A percentile compares a stretch with the other conserved stretches of the same genome.
phyloP scores from a whole-genome alignment of 805 yeast species.

The Candida hungchunana region DNA sequence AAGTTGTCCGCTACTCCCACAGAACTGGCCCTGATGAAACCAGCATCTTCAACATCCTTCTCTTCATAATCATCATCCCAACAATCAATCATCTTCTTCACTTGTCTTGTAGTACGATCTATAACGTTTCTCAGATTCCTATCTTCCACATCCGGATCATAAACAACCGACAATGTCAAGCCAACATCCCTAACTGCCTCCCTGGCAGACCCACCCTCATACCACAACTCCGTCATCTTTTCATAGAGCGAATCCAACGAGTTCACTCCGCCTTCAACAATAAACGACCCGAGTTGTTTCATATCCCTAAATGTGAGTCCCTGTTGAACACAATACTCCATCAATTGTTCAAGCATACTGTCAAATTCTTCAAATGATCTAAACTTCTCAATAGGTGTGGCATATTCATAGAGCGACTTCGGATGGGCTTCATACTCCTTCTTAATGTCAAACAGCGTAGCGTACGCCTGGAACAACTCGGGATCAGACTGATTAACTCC shows the following conservation, averaged over 20 bases:
- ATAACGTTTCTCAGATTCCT: neutral
- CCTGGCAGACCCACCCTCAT: constrained; percentile 8
- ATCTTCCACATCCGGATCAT: constrained; percentile 11
- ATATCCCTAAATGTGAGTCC: constrained; percentile 16
- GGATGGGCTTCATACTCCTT: constrained; percentile 6
- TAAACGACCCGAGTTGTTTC: neutral
- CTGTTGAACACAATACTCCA: constrained; percentile 26
- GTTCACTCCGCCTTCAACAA: constrained; percentile 3
- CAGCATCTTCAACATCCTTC: constrained; percentile 10
- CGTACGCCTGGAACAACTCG: constrained; percentile 17
- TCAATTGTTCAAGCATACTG: constrained; percentile 35
- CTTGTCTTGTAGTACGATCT: neutral
- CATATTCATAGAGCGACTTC: constrained; percentile 19
- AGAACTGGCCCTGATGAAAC: constrained; percentile 3
- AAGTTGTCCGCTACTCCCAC: constrained; percentile 1
- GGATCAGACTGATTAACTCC: neutral
- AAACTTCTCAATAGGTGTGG: constrained; percentile 25
- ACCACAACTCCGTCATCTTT: constrained; percentile 10
- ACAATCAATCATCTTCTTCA: constrained; percentile 6
- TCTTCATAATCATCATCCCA: constrained; percentile 22
- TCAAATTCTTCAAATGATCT: constrained; percentile 31
- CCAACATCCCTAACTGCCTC: constrained; percentile 14
- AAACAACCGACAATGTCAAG: constrained; percentile 11
- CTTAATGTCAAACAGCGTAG: constrained; percentile 8
- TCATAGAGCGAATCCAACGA: constrained; percentile 6